Evolutionary conservation across 768 basidiomycete genomes (phyloP).

Genomic region (Dictyophora rubrovolvata): DNA sequence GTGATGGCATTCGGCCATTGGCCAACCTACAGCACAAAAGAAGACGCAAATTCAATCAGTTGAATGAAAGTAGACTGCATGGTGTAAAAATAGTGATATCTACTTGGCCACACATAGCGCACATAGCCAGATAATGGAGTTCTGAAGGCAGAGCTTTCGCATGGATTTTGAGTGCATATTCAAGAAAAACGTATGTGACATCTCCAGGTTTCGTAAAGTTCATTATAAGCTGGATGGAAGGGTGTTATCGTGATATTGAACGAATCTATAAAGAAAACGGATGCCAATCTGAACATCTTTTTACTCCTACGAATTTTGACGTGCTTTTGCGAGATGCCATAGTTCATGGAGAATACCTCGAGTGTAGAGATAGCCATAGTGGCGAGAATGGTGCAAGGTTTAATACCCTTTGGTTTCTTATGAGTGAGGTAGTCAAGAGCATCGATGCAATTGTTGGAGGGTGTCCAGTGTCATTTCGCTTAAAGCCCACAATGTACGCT

Average conservation of each 20-base stretch:
- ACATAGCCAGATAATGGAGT: conserved; percentile 76
- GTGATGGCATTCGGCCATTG: conserved; percentile 87
- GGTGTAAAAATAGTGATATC: conserved; percentile 15
- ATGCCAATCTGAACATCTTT: conserved; percentile 69
- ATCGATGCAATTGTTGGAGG: conserved; percentile 68
- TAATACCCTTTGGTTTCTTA: conserved; percentile 89
- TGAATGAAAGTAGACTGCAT: neutral
- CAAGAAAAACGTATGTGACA: conserved; percentile 79
- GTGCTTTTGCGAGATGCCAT: conserved; percentile 71
- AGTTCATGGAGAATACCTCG: conserved; percentile 88
- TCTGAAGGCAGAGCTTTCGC: conserved; percentile 68
- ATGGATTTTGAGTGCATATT: conserved; percentile 76
- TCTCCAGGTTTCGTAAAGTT: conserved; percentile 85
- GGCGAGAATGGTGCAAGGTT: conserved; percentile 88
- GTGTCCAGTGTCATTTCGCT: conserved; percentile 87
- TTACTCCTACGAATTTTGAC: conserved; percentile 93
- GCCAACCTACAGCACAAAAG: conserved; percentile 53
- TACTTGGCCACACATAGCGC: conserved; percentile 78
- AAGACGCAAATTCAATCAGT: neutral
- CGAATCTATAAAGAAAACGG: neutral
- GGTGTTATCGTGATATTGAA: too few relatives aligned
- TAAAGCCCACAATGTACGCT: conserved; percentile 70
- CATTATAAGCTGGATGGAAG: conserved; percentile 66
- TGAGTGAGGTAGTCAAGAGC: conserved; percentile 82
- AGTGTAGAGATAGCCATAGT: conserved; percentile 95